Evolutionary conservation across 371 early-diverging fungal species (phyloP).

Genomic region (Mortierella sp.): DNA sequence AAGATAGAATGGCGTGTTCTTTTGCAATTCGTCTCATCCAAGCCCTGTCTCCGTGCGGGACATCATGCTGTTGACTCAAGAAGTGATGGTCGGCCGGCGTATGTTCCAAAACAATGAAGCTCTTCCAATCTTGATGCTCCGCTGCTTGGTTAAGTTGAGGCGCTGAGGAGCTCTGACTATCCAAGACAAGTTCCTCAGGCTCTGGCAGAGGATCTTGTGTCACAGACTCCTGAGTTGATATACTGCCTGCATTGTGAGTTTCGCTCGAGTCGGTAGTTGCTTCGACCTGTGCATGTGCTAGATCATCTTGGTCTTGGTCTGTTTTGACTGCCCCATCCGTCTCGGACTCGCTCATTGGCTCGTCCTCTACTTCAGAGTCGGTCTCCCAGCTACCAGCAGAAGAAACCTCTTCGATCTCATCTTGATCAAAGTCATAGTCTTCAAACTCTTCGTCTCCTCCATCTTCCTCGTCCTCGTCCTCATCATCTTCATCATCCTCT

Average conservation of each 20-base stretch:
- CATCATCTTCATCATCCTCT: conserved; percentile 50
- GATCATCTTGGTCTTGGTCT: background rate
- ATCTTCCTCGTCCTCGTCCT: conserved; percentile 25
- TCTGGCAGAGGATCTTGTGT: conserved; percentile 32
- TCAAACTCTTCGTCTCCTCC: conserved; percentile 40
- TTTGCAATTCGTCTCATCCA: conserved; percentile 48
- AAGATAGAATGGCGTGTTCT: conserved; percentile 49
- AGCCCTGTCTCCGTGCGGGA: conserved; percentile 22
- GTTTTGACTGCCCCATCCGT: conserved; percentile 3
- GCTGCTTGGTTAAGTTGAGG: background rate
- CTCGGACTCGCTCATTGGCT: conserved; percentile 32
- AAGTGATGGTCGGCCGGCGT: conserved; percentile 53
- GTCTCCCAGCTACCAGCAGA: conserved; percentile 57
- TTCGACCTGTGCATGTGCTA: background rate
- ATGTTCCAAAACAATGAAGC: conserved; percentile 44
- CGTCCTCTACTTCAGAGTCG: conserved; percentile 50
- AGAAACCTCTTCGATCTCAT: conserved; percentile 36
- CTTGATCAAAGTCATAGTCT: conserved; percentile 49
- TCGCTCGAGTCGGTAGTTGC: background rate
- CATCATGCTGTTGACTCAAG: conserved; percentile 5
- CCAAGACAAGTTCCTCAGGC: conserved; percentile 13
- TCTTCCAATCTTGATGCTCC: conserved; percentile 47
- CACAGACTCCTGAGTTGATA: conserved; percentile 12
- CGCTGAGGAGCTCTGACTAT: background rate
- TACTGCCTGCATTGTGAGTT: background rate